Evolutionary conservation across 768 basidiomycete species (phyloP).

Genomic region (Phlebiopsis gigantea): DNA sequence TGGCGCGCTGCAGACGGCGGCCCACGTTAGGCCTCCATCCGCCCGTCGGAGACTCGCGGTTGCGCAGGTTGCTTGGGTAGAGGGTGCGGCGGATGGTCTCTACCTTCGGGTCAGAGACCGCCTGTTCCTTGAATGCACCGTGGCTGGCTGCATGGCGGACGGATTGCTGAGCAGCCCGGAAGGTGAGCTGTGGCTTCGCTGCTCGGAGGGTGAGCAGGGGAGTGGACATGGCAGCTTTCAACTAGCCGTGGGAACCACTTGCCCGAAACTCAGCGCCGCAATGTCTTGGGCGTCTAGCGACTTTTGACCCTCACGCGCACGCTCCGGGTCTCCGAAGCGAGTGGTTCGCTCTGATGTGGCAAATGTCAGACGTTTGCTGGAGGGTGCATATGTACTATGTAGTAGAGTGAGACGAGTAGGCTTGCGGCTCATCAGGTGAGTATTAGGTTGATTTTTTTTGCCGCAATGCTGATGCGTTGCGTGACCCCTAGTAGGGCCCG

Average conservation of each 20-base stretch:
- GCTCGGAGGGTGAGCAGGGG: constrained; percentile 33
- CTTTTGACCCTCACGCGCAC: too few relatives aligned
- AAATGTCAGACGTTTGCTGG: too few relatives aligned
- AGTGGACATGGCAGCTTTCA: constrained; percentile 32
- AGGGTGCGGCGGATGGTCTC: constrained; percentile 74
- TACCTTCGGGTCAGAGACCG: constrained; percentile 51
- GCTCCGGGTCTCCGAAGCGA: too few relatives aligned
- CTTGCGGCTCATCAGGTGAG: background rate
- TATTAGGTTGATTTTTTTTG: background rate
- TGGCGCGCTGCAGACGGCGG: constrained; percentile 71
- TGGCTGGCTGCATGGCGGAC: constrained; percentile 33
- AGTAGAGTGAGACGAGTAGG: background rate
- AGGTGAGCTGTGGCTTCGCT: constrained; percentile 21
- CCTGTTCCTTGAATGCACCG: constrained; percentile 26
- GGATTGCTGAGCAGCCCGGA: constrained; percentile 30
- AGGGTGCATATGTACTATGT: too few relatives aligned
- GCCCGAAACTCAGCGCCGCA: constrained; percentile 3
- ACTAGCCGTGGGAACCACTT: constrained; percentile 6
- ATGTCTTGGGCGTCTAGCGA: background rate
- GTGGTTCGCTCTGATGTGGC: too few relatives aligned
- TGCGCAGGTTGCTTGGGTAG: constrained; percentile 74
- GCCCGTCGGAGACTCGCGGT: constrained; percentile 69
- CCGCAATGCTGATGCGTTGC: background rate
- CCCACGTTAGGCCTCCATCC: constrained; percentile 81
- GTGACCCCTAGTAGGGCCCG: background rate